Conservation (phyloP, 768 basidiomycete genomes). For the Lyophyllum semitale region DNA sequence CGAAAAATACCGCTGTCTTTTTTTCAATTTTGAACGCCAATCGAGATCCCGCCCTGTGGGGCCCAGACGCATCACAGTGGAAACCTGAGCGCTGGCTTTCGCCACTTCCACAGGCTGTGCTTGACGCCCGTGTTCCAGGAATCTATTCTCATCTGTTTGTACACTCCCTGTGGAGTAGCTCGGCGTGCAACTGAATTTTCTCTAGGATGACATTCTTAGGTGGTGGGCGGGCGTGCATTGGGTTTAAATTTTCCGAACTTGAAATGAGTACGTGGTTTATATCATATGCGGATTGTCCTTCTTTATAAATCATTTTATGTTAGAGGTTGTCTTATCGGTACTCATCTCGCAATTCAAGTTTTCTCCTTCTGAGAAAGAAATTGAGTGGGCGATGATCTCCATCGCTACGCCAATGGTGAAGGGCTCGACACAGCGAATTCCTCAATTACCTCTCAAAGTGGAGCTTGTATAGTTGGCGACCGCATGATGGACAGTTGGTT, state of each 20-base stretch:
- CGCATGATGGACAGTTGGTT: too few species aligned
- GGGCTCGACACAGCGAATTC: not conserved
- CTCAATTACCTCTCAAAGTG: constrained; percentile 2
- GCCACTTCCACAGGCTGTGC: constrained; percentile 26
- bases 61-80: constrained; percentile 40
- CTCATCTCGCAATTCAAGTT: constrained; percentile 31
- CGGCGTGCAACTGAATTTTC: not conserved
- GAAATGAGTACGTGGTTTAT: not conserved
- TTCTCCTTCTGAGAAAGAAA: not conserved
- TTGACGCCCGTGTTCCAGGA: constrained; percentile 21
- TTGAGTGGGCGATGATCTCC: constrained; percentile 1
- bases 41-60: constrained; percentile 36
- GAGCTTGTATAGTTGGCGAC: not conserved
- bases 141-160: constrained; percentile 26
- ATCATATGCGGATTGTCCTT: not conserved
- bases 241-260: not conserved
- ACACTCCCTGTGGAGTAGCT: not conserved
- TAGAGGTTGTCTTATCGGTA: constrained; percentile 2
- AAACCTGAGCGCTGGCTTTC: constrained; percentile 42
- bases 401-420: not conserved
- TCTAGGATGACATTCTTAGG: constrained; percentile 37
- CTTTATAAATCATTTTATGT: not conserved
- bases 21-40: not conserved
- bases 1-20: not conserved
- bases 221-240: constrained; percentile 34